phyloP scores from a whole-genome alignment of 495 filamentous ascomycete genomes.

The Hypomontagnella monticulosa region DNA sequence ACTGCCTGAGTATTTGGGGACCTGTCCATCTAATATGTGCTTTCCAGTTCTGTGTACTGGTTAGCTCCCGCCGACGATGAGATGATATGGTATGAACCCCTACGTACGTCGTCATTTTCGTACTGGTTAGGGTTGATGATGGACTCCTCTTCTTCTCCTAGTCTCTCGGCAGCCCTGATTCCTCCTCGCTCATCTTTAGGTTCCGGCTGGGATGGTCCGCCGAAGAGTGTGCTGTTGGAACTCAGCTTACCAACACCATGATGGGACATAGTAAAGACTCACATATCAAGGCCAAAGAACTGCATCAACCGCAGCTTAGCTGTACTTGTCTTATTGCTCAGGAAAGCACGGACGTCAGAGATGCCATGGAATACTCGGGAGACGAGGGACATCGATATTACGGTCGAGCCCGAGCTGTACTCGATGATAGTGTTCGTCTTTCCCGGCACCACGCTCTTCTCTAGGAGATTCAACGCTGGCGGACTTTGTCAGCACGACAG shows the following conservation, averaged over 20 bases:
- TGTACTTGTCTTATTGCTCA: conserved; percentile 68
- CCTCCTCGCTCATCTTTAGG: conserved; percentile 63
- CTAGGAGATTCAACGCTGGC: conserved; percentile 65
- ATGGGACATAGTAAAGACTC: background rate
- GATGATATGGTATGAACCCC: background rate
- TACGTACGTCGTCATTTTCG: conserved; percentile 59
- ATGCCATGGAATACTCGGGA: conserved; percentile 63
- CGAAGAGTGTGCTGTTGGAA: conserved; percentile 57
- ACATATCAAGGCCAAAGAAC: conserved; percentile 68
- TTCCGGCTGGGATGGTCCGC: conserved; percentile 67
- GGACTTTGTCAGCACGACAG: conserved; percentile 1
- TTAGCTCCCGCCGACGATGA: background rate
- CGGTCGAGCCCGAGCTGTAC: conserved; percentile 70
- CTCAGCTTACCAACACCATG: background rate
- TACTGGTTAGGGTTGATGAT: conserved; percentile 68
- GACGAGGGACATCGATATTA: conserved; percentile 67
- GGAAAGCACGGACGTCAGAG: conserved; percentile 62
- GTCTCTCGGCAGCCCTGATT: conserved; percentile 56
- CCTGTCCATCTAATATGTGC: conserved; percentile 70
- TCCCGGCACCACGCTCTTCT: conserved; percentile 53
- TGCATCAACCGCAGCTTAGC: conserved; percentile 64
- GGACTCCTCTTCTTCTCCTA: conserved; percentile 51
- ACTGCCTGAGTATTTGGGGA: conserved; percentile 65
- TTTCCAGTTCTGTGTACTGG: conserved; percentile 59
- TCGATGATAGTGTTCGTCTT: conserved; percentile 65